Percentiles rank a stretch among this genome's conserved stretches.
Conservation (phyloP, 306 rosid genomes). For the Betula pendula region DNA sequence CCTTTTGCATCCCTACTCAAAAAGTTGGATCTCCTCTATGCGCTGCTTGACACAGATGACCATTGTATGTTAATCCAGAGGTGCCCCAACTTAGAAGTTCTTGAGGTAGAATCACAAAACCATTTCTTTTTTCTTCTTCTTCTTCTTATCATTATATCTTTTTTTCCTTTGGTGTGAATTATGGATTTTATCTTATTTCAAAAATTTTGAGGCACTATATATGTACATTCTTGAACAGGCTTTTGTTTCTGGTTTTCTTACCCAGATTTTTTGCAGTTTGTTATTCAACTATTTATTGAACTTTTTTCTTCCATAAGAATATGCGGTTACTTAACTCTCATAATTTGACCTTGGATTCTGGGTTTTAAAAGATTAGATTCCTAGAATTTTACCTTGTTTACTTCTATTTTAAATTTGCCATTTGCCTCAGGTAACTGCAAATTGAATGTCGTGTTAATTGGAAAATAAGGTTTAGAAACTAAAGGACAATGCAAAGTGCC, state of each 20-base stretch:
- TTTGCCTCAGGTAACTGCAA: not conserved
- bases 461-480: not conserved
- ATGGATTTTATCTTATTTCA: not conserved
- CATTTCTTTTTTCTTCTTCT: conserved; percentile 1
- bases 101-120: conserved; percentile 57
- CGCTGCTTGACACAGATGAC: conserved; percentile 85
- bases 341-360: not conserved
- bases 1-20: conserved; percentile 66
- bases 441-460: not conserved
- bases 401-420: not conserved
- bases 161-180: not conserved
- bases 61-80: conserved; percentile 77
- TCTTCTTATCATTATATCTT: not conserved
- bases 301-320: not conserved
- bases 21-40: conserved; percentile 85
- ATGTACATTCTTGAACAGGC: not conserved
- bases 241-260: not conserved
- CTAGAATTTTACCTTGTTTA: not conserved
- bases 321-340: not conserved
- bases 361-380: not conserved
- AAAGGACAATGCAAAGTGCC: not conserved
- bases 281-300: not conserved
- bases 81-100: conserved; percentile 88
- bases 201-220: not conserved
- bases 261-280: not conserved